Percentiles rank a stretch among this genome's conserved stretches.
phyloP scores from a whole-genome alignment of 75 land plant genomes.

The Pseudotsuga menziesii region DNA sequence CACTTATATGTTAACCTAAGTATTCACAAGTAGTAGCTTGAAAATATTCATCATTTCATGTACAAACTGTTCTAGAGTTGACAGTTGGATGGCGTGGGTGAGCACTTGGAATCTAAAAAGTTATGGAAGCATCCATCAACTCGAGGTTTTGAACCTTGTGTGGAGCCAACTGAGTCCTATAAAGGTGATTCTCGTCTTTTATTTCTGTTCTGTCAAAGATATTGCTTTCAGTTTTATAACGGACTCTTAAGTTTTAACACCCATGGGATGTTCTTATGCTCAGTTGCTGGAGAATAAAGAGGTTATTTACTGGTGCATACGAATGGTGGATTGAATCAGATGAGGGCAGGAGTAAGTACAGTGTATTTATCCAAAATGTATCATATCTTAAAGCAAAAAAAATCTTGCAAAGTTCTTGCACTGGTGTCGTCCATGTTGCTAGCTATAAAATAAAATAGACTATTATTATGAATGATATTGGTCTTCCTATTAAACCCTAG shows the following conservation, averaged over 20 bases:
- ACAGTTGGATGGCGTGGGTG: slow-evolving; percentile 20
- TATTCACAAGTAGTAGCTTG: slow-evolving; percentile 9
- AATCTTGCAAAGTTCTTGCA: neutral
- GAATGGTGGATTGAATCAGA: slow-evolving; percentile 62
- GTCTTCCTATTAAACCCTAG: too few relatives aligned
- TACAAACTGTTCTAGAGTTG: slow-evolving; percentile 18
- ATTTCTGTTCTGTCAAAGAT: neutral
- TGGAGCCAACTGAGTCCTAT: slow-evolving; percentile 36
- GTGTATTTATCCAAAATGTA: neutral
- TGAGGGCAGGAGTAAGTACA: slow-evolving; percentile 54
- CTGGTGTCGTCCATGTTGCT: too few relatives aligned
- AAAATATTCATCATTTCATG: slow-evolving; percentile 20
- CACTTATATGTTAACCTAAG: neutral
- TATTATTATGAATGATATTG: too few relatives aligned
- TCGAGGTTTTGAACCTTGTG: slow-evolving; percentile 49
- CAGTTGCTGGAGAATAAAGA: slow-evolving; percentile 24
- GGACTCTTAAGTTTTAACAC: neutral
- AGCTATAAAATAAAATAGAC: too few relatives aligned
- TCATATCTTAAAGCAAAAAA: neutral
- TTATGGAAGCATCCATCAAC: slow-evolving; percentile 63
- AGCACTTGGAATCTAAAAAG: slow-evolving; percentile 24
- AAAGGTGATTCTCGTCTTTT: slow-evolving; percentile 6
- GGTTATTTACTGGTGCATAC: slow-evolving; percentile 45
- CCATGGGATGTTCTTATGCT: neutral
- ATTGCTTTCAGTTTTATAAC: neutral